Conservation (phyloP, 768 basidiomycete species). For the Tephrocybe sp. region DNA sequence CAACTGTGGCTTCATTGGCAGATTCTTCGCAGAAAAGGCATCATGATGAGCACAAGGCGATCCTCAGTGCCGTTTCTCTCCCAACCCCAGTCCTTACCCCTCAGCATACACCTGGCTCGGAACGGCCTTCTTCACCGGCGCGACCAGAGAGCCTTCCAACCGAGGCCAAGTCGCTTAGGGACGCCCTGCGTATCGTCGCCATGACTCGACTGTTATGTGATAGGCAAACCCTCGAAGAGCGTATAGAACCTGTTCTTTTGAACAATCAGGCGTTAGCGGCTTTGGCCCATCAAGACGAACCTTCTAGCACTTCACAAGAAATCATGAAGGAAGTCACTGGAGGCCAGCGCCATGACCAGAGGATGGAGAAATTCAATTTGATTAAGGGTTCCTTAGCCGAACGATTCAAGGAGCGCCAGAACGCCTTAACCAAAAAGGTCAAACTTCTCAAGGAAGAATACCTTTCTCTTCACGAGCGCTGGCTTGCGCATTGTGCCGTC, state of each 20-base stretch:
- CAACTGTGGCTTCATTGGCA: background rate
- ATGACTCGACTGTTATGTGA: slow-evolving; percentile 62
- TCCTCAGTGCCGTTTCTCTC: background rate
- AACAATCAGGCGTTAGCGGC: slow-evolving; percentile 53
- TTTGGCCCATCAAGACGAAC: slow-evolving; percentile 25
- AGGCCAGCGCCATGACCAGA: slow-evolving; percentile 32
- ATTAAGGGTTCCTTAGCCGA: slow-evolving; percentile 51
- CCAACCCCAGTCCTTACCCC: slow-evolving; percentile 12
- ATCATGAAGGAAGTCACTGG: slow-evolving; percentile 49
- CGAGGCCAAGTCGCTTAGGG: slow-evolving; percentile 47
- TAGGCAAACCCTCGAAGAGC: slow-evolving; percentile 60
- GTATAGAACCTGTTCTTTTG: slow-evolving; percentile 60
- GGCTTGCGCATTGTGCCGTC: slow-evolving; percentile 68
- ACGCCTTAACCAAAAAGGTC: slow-evolving; percentile 51
- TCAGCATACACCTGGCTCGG: slow-evolving; percentile 3
- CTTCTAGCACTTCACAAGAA: slow-evolving; percentile 36
- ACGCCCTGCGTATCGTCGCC: slow-evolving; percentile 64
- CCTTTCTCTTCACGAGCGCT: slow-evolving; percentile 63
- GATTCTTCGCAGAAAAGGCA: background rate
- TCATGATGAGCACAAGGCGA: background rate
- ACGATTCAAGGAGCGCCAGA: slow-evolving; percentile 55
- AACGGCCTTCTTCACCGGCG: slow-evolving; percentile 7
- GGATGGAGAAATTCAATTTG: slow-evolving; percentile 35
- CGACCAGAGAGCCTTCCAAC: slow-evolving; percentile 35
- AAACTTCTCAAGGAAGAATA: slow-evolving; percentile 66